phyloP scores from a whole-genome alignment of 2,329 filamentous ascomycete genomes.

The Colletotrichum sidae region DNA sequence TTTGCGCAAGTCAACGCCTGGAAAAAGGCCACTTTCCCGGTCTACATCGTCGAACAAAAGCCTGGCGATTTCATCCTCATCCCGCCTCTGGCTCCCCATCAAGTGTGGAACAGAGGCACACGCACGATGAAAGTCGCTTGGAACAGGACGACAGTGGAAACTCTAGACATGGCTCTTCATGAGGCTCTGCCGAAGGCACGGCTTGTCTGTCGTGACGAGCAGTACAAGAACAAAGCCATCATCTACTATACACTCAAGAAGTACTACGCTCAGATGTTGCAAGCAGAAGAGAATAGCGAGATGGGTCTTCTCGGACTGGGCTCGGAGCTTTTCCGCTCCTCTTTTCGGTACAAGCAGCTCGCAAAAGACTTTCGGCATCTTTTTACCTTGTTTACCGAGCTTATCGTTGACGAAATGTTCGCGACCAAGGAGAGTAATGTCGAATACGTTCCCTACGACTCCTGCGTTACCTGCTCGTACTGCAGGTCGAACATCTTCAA shows the following conservation, averaged over 20 bases:
- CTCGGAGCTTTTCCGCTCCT: constrained; percentile 55
- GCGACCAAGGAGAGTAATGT: constrained; percentile 76
- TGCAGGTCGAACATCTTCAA: constrained; percentile 98
- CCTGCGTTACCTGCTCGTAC: constrained; percentile 94
- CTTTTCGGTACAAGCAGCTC: constrained; percentile 72
- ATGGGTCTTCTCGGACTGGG: constrained; percentile 60
- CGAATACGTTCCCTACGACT: constrained; percentile 85
- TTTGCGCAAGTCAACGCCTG: constrained; percentile 96
- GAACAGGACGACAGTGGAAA: constrained; percentile 95
- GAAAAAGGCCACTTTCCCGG: constrained; percentile 93
- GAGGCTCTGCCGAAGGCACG: constrained; percentile 91
- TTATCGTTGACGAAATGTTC: constrained; percentile 90
- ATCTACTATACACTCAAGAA: constrained; percentile 88
- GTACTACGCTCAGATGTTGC: constrained; percentile 74
- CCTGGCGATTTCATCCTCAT: constrained; percentile 94
- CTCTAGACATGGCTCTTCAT: constrained; percentile 83
- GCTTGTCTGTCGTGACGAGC: constrained; percentile 94
- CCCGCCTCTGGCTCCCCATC: constrained; percentile 91
- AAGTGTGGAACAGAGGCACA: constrained; percentile 98
- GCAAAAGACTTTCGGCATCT: constrained; percentile 85
- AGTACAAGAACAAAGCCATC: constrained; percentile 99
- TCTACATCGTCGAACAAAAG: constrained; percentile 91
- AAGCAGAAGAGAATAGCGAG: constrained; percentile 62
- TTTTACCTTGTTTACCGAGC: constrained; percentile 80
- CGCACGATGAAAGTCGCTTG: constrained; percentile 97